Evolutionary conservation across 805 yeast genomes (phyloP), one percentile per base, ranked within the genome.

Genomic region (Ogataea degrootiae): DNA sequence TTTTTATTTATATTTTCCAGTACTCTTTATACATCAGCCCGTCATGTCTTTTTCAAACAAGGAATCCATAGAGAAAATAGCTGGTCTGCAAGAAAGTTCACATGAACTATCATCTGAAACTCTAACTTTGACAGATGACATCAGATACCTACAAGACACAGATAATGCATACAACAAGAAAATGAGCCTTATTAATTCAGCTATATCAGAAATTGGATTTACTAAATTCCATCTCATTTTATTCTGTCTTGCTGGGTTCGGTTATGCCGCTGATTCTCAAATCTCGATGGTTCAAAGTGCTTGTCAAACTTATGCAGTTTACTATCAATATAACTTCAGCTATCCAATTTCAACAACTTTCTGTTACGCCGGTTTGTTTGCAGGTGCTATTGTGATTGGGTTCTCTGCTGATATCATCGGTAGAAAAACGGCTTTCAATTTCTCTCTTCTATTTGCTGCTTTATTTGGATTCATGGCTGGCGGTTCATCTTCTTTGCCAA

Each of bases 321-420:
- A 73, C 54, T 63, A 59, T 46, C 80, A 76, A 56, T 77, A 72
- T 52, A 60, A 68, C 29, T 61, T 57, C 44, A 54, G 50, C 19
- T 75, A 60, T 46, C 71, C 78, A 0, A 65, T 66, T 0, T 61
- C 72, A 19, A 71, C 74, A 9, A 70, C 68, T 48, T 66, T 74
- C n/a, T 66, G 68, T 42, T 74, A 71, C 48, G 66, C 68, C 54
- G 82, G 80, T 5, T 65, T 77, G 52, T 64, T 78, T 16, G 53
- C 62, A 35, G 83, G 83, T 11, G 74, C 78, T 2, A 47, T 73
- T n/a, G 63, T 75, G 50, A 78, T 82, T 81, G 82, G 82, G 6
- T 66, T 75, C 45, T 67, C 71, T 41, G 77, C 76, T 16, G 81
- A 77, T 58, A 55, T 76, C 36, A 73, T 76, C 38, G 82, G 81